These are phyloP conservation scores for Exophiala oligosperma DNA, from an alignment of 2,329 filamentous ascomycete species.

Conservation along the genomic window DNA sequence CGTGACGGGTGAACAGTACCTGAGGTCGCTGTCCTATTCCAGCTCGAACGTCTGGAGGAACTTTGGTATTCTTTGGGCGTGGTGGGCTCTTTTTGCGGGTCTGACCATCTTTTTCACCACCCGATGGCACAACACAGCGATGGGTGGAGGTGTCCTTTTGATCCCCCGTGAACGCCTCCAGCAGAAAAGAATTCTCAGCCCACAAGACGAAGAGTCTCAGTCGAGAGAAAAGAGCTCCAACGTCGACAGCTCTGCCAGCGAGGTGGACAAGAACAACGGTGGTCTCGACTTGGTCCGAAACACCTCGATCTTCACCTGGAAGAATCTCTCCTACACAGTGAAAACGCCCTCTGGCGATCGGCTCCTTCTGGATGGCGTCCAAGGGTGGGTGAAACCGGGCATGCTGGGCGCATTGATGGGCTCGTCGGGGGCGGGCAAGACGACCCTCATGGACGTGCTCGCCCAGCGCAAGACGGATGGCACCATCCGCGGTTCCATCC, in stretches of 20 bases:
- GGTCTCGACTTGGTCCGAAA: constrained; percentile 49
- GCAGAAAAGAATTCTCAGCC: no score
- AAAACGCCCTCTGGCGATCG: constrained; percentile 56
- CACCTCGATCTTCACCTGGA: constrained; percentile 72
- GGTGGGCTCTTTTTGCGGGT: constrained; percentile 60
- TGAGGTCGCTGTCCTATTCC: constrained; percentile 56
- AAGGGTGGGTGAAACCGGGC: constrained; percentile 76
- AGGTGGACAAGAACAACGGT: no score
- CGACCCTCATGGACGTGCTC: constrained; percentile 71
- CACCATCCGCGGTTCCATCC: constrained; percentile 62
- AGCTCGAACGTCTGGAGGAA: constrained; percentile 59
- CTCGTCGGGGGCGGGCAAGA: constrained; percentile 74
- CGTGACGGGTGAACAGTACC: constrained; percentile 60
- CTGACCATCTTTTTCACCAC: constrained; percentile 60
- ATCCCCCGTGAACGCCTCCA: no score
- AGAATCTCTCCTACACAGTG: constrained; percentile 69
- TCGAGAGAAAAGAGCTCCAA: constrained; percentile 26
- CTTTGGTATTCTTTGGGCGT: constrained; percentile 63
- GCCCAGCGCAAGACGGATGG: constrained; percentile 69
- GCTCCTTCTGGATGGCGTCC: constrained; percentile 65
- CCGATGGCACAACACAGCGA: constrained; percentile 49
- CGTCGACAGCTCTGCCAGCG: constrained; percentile 5
- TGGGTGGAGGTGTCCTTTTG: constrained; percentile 43
- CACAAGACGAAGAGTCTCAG: constrained; percentile 42
- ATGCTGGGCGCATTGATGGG: constrained; percentile 77